Conservation (phyloP, 2,329 filamentous ascomycete genomes). For the Elsinoe arachidis region DNA sequence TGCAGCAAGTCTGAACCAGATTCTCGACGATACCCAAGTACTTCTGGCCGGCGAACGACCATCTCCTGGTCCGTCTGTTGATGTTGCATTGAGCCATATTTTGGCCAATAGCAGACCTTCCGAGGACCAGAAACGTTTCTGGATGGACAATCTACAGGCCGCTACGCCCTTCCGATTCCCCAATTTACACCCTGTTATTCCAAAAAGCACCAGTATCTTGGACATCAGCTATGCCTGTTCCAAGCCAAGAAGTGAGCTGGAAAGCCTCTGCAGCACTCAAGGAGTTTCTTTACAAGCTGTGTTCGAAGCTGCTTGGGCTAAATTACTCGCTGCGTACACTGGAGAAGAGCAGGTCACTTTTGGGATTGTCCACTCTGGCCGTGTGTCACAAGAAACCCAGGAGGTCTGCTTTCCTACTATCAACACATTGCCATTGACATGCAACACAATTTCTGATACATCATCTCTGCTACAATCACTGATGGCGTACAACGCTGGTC, state of each 20-base stretch:
- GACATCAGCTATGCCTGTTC: constrained; percentile 33
- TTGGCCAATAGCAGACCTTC: constrained; percentile 30
- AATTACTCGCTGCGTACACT: constrained; percentile 64
- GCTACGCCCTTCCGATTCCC: constrained; percentile 60
- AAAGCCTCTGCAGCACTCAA: constrained; percentile 45
- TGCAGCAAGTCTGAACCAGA: constrained; percentile 58
- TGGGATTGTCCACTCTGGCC: constrained; percentile 71
- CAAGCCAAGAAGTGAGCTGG: constrained; percentile 40
- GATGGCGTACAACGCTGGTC: constrained; percentile 54
- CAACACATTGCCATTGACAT: constrained; percentile 66
- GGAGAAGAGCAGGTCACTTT: constrained; percentile 69
- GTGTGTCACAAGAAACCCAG: constrained; percentile 52
- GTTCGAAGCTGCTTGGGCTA: constrained; percentile 70
- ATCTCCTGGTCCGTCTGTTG: constrained; percentile 28
- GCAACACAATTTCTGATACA: constrained; percentile 48
- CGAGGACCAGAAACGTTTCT: constrained; percentile 45
- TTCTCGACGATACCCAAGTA: constrained; percentile 53
- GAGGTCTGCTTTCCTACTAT: constrained; percentile 67
- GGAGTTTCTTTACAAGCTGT: constrained; percentile 69
- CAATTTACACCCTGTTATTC: constrained; percentile 56
- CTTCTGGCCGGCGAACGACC: constrained; percentile 29
- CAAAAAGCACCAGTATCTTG: constrained; percentile 26
- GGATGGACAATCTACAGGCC: constrained; percentile 42
- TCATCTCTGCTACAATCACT: constrained; percentile 51
- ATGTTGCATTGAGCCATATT: constrained; percentile 37